These are phyloP conservation scores for Marchantia polymorpha DNA, from an alignment of 225 moss, liverwort and hornwort genomes.

Conservation along the genomic window DNA sequence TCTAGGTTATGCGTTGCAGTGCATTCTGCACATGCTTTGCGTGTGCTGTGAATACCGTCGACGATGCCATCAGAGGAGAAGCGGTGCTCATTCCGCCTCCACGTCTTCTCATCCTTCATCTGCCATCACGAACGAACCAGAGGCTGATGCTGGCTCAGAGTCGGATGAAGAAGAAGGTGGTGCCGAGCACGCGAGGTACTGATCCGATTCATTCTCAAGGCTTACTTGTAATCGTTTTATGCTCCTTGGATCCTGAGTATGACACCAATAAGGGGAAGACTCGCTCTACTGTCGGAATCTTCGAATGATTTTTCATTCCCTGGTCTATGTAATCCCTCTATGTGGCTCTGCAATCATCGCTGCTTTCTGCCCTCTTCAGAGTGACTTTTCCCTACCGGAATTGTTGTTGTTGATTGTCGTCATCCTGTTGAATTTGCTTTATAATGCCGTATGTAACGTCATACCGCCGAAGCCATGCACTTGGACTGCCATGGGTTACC, in stretches of 20 bases:
- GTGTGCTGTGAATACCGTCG: conserved; percentile 92
- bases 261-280: too few relatives aligned
- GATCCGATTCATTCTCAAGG: background rate
- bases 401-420: too few relatives aligned
- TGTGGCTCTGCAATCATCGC: background rate
- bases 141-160: conserved; percentile 64
- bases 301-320: too few relatives aligned
- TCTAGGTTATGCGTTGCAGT: conserved; percentile 87
- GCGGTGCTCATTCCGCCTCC: conserved; percentile 26
- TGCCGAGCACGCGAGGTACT: conserved; percentile 55
- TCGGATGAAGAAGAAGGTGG: conserved; percentile 69
- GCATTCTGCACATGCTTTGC: conserved; percentile 94
- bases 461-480: too few relatives aligned
- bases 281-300: too few relatives aligned
- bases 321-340: background rate
- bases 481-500: too few relatives aligned
- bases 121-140: conserved; percentile 38
- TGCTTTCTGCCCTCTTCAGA: too few relatives aligned
- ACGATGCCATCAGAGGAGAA: conserved; percentile 52
- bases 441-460: too few relatives aligned
- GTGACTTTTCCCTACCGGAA: too few relatives aligned
- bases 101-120: conserved; percentile 29
- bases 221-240: background rate
- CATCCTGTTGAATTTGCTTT: too few relatives aligned
- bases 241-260: background rate